phyloP scores from a whole-genome alignment of 306 rosid species.

The Sicyos baderoa region DNA sequence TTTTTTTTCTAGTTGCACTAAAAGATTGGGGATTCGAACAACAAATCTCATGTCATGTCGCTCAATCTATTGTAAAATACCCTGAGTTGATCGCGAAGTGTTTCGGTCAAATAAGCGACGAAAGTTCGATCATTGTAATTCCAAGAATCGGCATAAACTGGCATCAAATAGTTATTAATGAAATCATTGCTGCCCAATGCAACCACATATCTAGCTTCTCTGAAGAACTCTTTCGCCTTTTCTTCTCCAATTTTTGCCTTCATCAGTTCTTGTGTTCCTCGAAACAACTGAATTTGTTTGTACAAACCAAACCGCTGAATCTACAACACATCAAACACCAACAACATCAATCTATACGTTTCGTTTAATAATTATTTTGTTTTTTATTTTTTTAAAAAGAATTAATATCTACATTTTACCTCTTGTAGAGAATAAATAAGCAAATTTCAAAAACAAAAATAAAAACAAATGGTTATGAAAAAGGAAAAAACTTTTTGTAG shows the following conservation, averaged over 20 bases:
- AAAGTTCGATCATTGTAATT: conserved; percentile 68
- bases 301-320: conserved; percentile 59
- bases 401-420: no score
- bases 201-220: conserved; percentile 53
- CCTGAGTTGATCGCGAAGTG: conserved; percentile 53
- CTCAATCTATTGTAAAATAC: no score
- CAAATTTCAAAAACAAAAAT: not conserved
- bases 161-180: conserved; percentile 90
- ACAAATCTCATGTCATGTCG: no score
- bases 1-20: no score
- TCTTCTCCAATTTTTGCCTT: conserved; percentile 47
- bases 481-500: no score
- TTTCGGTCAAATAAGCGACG: conserved; percentile 57
- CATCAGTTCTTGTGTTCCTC: conserved; percentile 54
- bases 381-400: no score
- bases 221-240: conserved; percentile 53
- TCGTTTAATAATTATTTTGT: no score
- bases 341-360: not conserved
- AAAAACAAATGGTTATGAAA: not conserved
- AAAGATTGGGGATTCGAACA: no score
- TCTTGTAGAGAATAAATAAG: no score
- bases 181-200: conserved; percentile 95
- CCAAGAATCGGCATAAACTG: conserved; percentile 83
- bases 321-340: conserved; percentile 31
- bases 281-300: conserved; percentile 70